phyloP scores from a whole-genome alignment of 257 asterid genomes.

The Mentha longifolia region DNA sequence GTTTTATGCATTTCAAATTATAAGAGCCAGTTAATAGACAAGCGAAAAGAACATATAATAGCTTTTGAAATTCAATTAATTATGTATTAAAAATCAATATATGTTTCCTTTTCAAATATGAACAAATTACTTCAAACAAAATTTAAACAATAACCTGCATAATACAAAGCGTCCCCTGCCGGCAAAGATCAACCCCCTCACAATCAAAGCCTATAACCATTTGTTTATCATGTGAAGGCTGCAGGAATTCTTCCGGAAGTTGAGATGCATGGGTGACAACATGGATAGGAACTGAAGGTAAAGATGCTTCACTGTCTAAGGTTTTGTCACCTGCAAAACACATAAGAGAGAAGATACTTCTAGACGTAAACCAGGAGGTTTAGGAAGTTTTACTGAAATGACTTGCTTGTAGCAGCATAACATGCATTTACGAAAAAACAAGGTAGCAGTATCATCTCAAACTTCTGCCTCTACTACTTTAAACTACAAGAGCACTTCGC shows the following conservation, averaged over 20 bases:
- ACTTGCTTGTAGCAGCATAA: conserved; percentile 22
- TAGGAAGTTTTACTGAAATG: conserved; percentile 13
- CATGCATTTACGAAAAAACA: background rate
- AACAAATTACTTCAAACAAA: conserved; percentile 20
- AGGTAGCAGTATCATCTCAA: conserved; percentile 5
- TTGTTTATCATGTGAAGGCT: conserved; percentile 72
- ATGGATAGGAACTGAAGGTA: conserved; percentile 75
- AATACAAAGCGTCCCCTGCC: conserved; percentile 85
- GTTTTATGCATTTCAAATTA: background rate
- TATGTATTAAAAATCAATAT: background rate
- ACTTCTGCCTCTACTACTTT: background rate
- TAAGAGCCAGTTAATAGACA: conserved; percentile 1
- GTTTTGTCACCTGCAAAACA: conserved; percentile 54
- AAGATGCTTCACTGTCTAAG: conserved; percentile 44
- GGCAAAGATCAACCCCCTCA: conserved; percentile 98
- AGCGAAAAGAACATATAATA: conserved; percentile 14
- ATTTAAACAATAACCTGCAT: conserved; percentile 71
- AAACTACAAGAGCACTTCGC: conserved; percentile 12
- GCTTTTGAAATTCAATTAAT: background rate
- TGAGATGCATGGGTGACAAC: conserved; percentile 77
- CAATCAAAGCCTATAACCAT: conserved; percentile 92
- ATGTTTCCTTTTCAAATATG: conserved; percentile 6
- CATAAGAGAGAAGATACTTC: conserved; percentile 23
- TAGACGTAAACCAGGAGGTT: conserved; percentile 13
- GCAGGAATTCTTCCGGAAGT: conserved; percentile 88